phyloP scores from a whole-genome alignment of 2,329 filamentous ascomycete genomes.

The Penicillium sp. region DNA sequence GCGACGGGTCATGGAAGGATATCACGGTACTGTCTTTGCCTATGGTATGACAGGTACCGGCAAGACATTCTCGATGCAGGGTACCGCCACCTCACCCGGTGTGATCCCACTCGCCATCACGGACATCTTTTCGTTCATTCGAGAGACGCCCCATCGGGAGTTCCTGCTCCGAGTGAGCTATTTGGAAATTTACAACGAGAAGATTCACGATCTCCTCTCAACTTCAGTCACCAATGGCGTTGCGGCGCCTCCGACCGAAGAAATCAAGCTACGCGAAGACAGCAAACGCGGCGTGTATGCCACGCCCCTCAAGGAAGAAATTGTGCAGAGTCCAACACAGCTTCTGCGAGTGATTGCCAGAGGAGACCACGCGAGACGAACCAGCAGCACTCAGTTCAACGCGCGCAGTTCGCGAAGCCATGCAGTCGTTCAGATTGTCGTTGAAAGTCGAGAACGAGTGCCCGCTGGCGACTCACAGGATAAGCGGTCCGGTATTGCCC shows the following conservation, averaged over 20 bases:
- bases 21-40: constrained; percentile 96
- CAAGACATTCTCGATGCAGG: constrained; percentile 99
- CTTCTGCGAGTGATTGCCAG: constrained; percentile 91
- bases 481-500: constrained; percentile 69
- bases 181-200: constrained; percentile 98
- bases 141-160: constrained; percentile 91
- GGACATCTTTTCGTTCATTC: constrained; percentile 98
- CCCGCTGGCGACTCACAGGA: constrained; percentile 58
- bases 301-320: constrained; percentile 94
- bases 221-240: constrained; percentile 63
- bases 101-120: constrained; percentile 97
- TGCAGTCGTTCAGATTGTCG: constrained; percentile 97
- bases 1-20: constrained; percentile 96
- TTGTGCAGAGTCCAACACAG: constrained; percentile 96
- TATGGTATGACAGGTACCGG: constrained; percentile 99
- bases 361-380: constrained; percentile 86
- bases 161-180: constrained; percentile 96
- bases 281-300: constrained; percentile 96
- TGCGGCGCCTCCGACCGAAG: constrained; percentile 68
- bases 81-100: constrained; percentile 90
- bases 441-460: constrained; percentile 88
- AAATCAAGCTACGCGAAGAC: constrained; percentile 96
- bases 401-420: constrained; percentile 95
- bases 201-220: constrained; percentile 88
- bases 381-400: constrained; percentile 96